phyloP scores from a whole-genome alignment of 73 alveolate species.

The Uronychia binucleata region DNA sequence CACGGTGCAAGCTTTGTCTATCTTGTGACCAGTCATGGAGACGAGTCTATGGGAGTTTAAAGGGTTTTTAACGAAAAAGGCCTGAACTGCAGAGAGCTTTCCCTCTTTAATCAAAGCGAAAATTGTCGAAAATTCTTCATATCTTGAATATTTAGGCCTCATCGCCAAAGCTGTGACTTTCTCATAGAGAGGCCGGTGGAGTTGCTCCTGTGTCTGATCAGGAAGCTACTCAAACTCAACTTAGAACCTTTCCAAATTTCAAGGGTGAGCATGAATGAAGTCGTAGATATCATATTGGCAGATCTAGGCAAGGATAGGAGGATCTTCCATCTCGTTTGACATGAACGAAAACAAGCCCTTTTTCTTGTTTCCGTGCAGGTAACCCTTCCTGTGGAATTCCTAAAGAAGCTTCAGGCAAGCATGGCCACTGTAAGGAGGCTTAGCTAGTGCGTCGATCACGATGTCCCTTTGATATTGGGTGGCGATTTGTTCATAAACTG shows the following conservation, averaged over 20 bases:
- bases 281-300: neutral
- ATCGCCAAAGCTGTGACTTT: neutral
- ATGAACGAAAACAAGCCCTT: neutral
- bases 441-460: neutral
- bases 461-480: neutral
- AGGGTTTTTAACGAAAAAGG: neutral
- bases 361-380: neutral
- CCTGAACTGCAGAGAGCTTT: neutral
- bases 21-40: neutral
- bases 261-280: neutral
- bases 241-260: neutral
- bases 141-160: neutral
- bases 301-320: neutral
- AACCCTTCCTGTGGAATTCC: neutral
- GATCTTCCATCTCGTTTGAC: neutral
- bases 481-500: neutral
- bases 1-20: neutral
- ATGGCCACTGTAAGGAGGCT: neutral
- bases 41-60: neutral
- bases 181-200: neutral
- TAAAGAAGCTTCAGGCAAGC: neutral
- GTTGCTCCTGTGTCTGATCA: neutral
- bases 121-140: neutral
- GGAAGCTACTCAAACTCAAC: neutral
- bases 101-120: neutral